Conservation (phyloP, 2,329 filamentous ascomycete species). For the Coniochaeta sp. region DNA sequence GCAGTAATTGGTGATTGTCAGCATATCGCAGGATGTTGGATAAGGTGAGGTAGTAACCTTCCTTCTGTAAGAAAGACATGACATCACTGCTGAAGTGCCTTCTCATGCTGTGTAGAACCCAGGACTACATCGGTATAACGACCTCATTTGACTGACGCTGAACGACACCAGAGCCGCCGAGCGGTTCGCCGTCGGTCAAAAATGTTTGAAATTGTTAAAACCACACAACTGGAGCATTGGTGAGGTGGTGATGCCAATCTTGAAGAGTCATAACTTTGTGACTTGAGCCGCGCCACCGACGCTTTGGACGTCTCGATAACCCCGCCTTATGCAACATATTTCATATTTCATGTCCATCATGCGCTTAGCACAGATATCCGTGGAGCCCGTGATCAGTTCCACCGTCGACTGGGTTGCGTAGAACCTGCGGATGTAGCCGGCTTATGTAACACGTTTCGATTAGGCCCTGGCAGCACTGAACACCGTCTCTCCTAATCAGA, state of each 20-base stretch:
- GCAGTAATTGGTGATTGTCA: not conserved
- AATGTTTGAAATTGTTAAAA: not conserved
- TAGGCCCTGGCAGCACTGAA: conserved; percentile 5
- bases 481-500: conserved; percentile 2
- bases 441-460: conserved; percentile 13
- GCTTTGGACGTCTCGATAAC: not conserved
- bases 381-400: not conserved
- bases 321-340: not conserved
- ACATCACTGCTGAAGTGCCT: not conserved
- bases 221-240: not conserved
- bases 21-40: too few species aligned
- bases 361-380: not conserved
- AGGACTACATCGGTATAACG: too few species aligned
- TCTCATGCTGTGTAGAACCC: too few species aligned
- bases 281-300: too few species aligned
- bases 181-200: not conserved
- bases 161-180: not conserved
- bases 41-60: not conserved
- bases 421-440: conserved; percentile 6
- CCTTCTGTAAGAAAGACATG: not conserved
- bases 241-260: not conserved
- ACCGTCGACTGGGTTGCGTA: not conserved
- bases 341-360: not conserved
- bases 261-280: not conserved
- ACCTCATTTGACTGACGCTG: not conserved